Evolutionary conservation across 192 early-diverging fungal genomes (phyloP).

Genomic region (Rhizophagus clarus): DNA sequence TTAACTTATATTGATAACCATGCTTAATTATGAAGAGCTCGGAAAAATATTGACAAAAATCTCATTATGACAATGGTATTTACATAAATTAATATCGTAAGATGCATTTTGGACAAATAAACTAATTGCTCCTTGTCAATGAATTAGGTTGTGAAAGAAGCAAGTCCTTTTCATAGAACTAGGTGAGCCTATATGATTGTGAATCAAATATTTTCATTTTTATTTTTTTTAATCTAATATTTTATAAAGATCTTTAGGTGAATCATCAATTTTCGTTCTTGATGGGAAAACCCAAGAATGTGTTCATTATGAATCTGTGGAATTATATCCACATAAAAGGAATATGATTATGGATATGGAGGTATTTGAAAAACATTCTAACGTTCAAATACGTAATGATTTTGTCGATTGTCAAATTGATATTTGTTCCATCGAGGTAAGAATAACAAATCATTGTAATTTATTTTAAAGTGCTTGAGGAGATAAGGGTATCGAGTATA

Average conservation of each 20-base stretch:
- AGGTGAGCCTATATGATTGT: neutral
- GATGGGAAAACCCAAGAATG: slow-evolving; percentile 78
- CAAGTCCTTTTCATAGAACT: slow-evolving; percentile 29
- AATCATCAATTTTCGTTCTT: slow-evolving; percentile 84
- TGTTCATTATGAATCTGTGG: slow-evolving; percentile 73
- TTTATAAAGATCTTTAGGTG: slow-evolving; percentile 54
- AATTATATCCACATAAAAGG: slow-evolving; percentile 58
- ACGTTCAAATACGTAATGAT: slow-evolving; percentile 86
- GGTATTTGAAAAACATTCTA: slow-evolving; percentile 61
- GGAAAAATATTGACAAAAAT: slow-evolving; percentile 74
- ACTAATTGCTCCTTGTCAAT: neutral
- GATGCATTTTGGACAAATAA: neutral
- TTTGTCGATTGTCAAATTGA: slow-evolving; percentile 91
- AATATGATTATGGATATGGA: slow-evolving; percentile 63
- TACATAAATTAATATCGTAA: slow-evolving; percentile 58
- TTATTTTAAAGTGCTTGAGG: too few relatives aligned
- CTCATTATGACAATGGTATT: slow-evolving; percentile 95
- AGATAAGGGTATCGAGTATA: neutral
- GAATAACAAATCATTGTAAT: neutral
- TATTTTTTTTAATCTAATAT: neutral
- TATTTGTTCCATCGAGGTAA: slow-evolving; percentile 88
- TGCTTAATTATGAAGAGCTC: slow-evolving; percentile 43
- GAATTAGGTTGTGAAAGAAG: slow-evolving; percentile 26
- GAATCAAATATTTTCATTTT: neutral
- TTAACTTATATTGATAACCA: neutral